phyloP scores from a whole-genome alignment of 345 rosid species.

The Populus ilicifolia region DNA sequence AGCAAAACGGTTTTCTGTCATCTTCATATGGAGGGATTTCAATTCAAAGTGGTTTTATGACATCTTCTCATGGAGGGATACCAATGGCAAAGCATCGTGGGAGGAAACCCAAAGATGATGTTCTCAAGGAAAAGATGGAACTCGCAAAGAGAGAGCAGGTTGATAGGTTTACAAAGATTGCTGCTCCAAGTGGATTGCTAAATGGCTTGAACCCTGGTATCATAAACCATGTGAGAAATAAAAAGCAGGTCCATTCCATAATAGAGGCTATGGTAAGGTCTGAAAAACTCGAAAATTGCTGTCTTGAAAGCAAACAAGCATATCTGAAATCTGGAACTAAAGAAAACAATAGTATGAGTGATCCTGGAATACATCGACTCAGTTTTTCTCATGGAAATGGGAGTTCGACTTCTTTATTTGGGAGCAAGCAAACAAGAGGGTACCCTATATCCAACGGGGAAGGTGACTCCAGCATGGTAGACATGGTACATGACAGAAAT shows the following conservation, averaged over 20 bases:
- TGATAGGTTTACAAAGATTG: conserved; percentile 72
- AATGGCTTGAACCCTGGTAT: conserved; percentile 89
- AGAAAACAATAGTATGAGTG: conserved; percentile 21
- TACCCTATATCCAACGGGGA: conserved; percentile 21
- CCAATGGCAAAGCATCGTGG: conserved; percentile 67
- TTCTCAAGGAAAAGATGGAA: conserved; percentile 59
- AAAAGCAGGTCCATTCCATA: conserved; percentile 82
- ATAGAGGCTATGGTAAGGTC: conserved; percentile 74
- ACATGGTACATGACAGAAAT: conserved; percentile 19
- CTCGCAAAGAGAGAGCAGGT: conserved; percentile 70
- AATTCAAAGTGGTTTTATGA: conserved; percentile 32
- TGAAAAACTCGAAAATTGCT: conserved; percentile 36
- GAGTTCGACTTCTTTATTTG: conserved; percentile 25
- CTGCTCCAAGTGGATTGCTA: conserved; percentile 89
- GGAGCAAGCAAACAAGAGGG: conserved; percentile 27
- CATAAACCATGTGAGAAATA: conserved; percentile 83
- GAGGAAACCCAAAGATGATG: conserved; percentile 52
- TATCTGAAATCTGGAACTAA: conserved; percentile 32
- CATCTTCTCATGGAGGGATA: conserved; percentile 50
- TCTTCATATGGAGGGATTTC: conserved; percentile 60
- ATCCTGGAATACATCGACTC: conserved; percentile 28
- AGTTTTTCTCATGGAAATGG: conserved; percentile 29
- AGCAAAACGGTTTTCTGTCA: conserved; percentile 81
- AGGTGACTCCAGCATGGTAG: conserved; percentile 35
- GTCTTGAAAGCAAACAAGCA: conserved; percentile 24